Conservation (phyloP, 2,329 filamentous ascomycete species). For the Sclerotinia glacialis region DNA sequence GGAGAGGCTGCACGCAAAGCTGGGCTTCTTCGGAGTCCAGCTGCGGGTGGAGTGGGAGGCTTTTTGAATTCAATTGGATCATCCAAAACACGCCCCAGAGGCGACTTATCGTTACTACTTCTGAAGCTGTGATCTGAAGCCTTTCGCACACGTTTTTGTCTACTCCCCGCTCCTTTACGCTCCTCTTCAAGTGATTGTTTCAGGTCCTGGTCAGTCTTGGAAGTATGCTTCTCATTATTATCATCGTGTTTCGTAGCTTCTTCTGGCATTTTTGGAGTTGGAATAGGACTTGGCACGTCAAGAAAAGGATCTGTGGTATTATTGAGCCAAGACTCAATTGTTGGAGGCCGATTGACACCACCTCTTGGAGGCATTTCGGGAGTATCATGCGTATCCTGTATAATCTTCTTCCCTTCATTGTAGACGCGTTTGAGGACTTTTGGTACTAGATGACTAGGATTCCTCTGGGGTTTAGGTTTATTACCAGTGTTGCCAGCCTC, state of each 20-base stretch:
- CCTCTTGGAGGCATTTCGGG: constrained; percentile 46
- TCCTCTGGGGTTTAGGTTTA: constrained; percentile 46
- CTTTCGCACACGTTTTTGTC: constrained; percentile 29
- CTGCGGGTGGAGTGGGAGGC: constrained; percentile 32
- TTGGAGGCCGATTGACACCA: constrained; percentile 56
- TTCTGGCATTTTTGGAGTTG: constrained; percentile 29
- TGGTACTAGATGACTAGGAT: constrained; percentile 59
- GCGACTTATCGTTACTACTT: constrained; percentile 15
- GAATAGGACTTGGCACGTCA: constrained; percentile 41
- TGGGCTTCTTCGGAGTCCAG: constrained; percentile 53
- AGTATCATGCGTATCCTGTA: constrained; percentile 56
- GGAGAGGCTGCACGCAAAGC: constrained; percentile 53
- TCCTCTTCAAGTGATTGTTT: constrained; percentile 23
- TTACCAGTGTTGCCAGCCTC: constrained; percentile 51
- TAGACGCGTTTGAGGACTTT: constrained; percentile 64
- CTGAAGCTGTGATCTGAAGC: constrained; percentile 25
- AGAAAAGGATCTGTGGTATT: constrained; percentile 62
- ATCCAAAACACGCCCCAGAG: constrained; percentile 6
- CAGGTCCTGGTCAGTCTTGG: constrained; percentile 24
- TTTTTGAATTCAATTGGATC: constrained; percentile 18
- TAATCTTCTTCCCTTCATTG: constrained; percentile 62
- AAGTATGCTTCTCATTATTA: constrained; percentile 31
- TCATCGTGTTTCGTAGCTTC: constrained; percentile 37
- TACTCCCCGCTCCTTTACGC: constrained; percentile 16
- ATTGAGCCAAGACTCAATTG: constrained; percentile 64